phyloP scores from a whole-genome alignment of 2,329 filamentous ascomycete species.

The Apiospora koreana region DNA sequence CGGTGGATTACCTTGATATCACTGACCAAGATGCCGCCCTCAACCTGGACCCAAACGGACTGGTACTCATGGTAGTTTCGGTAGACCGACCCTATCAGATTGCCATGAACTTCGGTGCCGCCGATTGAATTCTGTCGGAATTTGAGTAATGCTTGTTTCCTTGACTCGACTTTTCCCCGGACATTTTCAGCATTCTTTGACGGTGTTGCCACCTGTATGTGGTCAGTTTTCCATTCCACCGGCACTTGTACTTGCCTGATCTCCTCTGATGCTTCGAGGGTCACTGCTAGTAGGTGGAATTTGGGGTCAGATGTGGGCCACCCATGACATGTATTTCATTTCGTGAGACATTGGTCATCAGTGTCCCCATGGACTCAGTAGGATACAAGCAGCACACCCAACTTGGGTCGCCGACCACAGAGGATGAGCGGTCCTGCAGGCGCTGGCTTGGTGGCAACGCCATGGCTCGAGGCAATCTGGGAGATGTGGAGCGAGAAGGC shows the following conservation, averaged over 20 bases:
- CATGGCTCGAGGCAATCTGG: background rate
- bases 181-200: background rate
- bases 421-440: background rate
- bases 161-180: background rate
- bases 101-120: background rate
- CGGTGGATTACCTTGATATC: background rate
- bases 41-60: background rate
- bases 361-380: background rate
- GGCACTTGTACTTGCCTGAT: background rate
- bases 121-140: background rate
- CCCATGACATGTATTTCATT: background rate
- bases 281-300: background rate
- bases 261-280: background rate
- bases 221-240: background rate
- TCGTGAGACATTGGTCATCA: background rate
- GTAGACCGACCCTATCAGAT: background rate
- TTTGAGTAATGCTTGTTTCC: background rate
- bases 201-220: background rate
- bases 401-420: background rate
- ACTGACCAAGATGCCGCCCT: background rate
- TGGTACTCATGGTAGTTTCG: background rate
- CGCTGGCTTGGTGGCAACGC: background rate
- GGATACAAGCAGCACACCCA: background rate
- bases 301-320: background rate
- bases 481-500: background rate